A percentile compares a stretch with the other conserved stretches of the same genome.
phyloP scores from a whole-genome alignment of 345 rosid genomes.

The Euphorbia pulcherrima region DNA sequence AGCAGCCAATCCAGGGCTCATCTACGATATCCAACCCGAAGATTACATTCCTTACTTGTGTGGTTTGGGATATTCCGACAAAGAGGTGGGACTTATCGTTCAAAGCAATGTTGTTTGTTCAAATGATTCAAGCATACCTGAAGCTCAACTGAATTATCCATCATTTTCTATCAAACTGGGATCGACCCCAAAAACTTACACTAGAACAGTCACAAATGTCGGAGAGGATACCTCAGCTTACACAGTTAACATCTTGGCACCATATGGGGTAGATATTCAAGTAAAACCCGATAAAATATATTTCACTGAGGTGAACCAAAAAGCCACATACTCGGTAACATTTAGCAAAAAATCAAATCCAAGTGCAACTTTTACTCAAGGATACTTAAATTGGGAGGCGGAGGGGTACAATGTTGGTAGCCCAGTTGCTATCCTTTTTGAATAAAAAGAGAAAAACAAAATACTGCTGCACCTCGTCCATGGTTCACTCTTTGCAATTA shows the following conservation, averaged over 20 bases:
- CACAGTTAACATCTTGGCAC: background rate
- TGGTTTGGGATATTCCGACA: constrained; percentile 7
- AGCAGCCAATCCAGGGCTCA: constrained; percentile 43
- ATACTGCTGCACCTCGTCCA: too few species aligned
- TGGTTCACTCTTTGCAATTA: too few species aligned
- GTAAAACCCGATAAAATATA: constrained; percentile 3
- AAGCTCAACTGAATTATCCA: too few species aligned
- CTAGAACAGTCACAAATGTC: constrained; percentile 12
- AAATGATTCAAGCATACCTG: constrained; percentile 9
- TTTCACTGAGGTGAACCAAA: background rate
- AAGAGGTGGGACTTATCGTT: background rate
- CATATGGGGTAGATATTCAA: constrained; percentile 10
- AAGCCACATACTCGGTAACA: too few species aligned
- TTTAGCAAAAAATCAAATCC: background rate
- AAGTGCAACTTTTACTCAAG: constrained; percentile 6
- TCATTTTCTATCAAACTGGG: constrained; percentile 13
- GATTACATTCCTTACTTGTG: too few species aligned
- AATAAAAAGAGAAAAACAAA: background rate
- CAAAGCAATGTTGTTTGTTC: constrained; percentile 5
- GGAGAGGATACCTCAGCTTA: constrained; percentile 6
- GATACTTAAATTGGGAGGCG: constrained; percentile 18
- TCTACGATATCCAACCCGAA: constrained; percentile 32
- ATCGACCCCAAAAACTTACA: constrained; percentile 13
- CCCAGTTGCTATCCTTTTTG: constrained; percentile 5
- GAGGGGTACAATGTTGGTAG: constrained; percentile 9